Evolutionary conservation across 192 early-diverging fungal genomes (phyloP), one percentile per base, ranked within the genome.

Genomic region (Podila horticola): DNA sequence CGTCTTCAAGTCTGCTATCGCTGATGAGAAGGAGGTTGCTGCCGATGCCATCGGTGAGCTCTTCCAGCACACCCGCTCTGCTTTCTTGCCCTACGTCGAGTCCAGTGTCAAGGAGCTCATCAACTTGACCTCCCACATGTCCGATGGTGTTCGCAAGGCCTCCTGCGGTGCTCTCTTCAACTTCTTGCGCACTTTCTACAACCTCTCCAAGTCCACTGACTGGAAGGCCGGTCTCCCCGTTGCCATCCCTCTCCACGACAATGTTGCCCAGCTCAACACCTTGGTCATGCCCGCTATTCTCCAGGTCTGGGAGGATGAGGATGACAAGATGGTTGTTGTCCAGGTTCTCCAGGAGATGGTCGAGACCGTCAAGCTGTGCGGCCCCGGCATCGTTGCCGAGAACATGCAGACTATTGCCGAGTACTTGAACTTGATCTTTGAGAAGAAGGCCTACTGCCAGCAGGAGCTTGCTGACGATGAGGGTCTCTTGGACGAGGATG

Each of bases 1-100:
- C 63, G 88, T 86, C 31, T 83, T 93, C 49, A 93, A 90, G 74
- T 91, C 91, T 34, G 94, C 91, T 34, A 85, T 96, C 74, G 92
- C 94, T 12, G 93, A 95, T 49, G 95, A 96, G 71, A 96, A 96
- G 84, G 95, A 96, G 74, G 88, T 93, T 51, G 94, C 95, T 30
- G 92, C 91, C 28, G 94, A 95, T 66, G 91, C 92, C 12, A 85
- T 94, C 59, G 94, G 92, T 60, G 93, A 96, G 84, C 75, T 96
- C 13, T 96, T 97, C 83, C 87, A 88, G 67, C 91, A 91, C 69
- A 92, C 95, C n/a, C 69, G 84, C 9, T 62, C 84, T 12, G 84
- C 89, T 48, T 96, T 94, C 74, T 71, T 96, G 79, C 94, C 95
- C 2, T 95, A 94, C 62, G 89, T 95, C 36, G 92, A 94, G 50